phyloP scores from a whole-genome alignment of 2,329 filamentous ascomycete genomes.

The Metarhizium brunneum region DNA sequence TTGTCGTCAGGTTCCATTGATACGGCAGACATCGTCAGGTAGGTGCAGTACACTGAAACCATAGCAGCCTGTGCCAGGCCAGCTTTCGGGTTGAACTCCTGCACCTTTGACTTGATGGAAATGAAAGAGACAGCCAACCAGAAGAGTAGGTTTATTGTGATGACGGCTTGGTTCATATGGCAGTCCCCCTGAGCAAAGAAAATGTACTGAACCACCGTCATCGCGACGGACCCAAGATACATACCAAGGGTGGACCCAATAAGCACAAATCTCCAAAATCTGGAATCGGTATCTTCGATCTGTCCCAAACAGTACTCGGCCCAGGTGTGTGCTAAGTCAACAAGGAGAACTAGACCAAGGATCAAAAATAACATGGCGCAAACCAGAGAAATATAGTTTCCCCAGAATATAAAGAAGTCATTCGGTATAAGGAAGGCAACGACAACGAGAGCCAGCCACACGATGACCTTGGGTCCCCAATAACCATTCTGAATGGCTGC shows the following conservation, averaged over 20 bases:
- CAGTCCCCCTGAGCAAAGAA: conserved; percentile 82
- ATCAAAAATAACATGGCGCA: conserved; percentile 91
- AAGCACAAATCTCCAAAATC: conserved; percentile 73
- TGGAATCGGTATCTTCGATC: conserved; percentile 83
- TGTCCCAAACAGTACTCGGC: conserved; percentile 91
- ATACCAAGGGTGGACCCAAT: conserved; percentile 90
- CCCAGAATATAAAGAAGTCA: conserved; percentile 88
- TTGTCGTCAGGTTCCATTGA: conserved; percentile 96
- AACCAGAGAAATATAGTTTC: conserved; percentile 82
- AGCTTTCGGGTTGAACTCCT: conserved; percentile 86
- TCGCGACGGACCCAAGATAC: conserved; percentile 82
- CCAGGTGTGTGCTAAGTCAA: conserved; percentile 94
- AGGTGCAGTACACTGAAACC: conserved; percentile 96
- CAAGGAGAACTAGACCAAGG: conserved; percentile 81
- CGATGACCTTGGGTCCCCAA: conserved; percentile 92
- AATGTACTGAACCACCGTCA: conserved; percentile 95
- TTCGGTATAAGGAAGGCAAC: conserved; percentile 94
- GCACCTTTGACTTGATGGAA: conserved; percentile 82
- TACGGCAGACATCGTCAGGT: conserved; percentile 94
- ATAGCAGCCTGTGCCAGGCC: conserved; percentile 96
- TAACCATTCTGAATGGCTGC: conserved; percentile 94
- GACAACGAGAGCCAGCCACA: conserved; percentile 80
- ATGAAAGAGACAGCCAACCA: conserved; percentile 72
- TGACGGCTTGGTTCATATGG: conserved; percentile 93
- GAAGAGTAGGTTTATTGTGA: conserved; percentile 85